A percentile compares a stretch with the other conserved stretches of the same genome.
phyloP scores from a whole-genome alignment of 1,284 basidiomycete species.

The Tremellales sp. region DNA sequence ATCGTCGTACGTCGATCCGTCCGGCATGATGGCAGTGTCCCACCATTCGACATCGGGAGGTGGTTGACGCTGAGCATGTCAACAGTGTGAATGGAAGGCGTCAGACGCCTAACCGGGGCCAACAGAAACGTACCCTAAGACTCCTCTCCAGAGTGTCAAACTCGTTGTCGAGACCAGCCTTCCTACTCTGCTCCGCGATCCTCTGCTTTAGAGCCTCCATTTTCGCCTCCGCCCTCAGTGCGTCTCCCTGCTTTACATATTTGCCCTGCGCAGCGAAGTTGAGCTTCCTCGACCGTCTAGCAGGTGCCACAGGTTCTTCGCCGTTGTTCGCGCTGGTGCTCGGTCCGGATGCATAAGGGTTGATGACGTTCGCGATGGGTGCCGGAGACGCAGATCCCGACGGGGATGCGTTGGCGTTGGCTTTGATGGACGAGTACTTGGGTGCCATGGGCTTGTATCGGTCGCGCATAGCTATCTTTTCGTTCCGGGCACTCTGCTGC shows the following conservation, averaged over 20 bases:
- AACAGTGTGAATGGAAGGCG: background rate
- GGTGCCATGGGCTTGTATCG: conserved; percentile 94
- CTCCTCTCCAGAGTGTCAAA: conserved; percentile 84
- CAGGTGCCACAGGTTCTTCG: conserved; percentile 50
- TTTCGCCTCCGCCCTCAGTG: conserved; percentile 73
- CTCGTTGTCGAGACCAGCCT: conserved; percentile 89
- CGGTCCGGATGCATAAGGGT: conserved; percentile 61
- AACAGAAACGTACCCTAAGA: conserved; percentile 59
- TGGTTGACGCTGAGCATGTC: conserved; percentile 63
- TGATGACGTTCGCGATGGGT: conserved; percentile 51
- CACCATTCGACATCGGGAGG: conserved; percentile 96
- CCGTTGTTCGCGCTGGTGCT: conserved; percentile 39
- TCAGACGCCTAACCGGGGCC: conserved; percentile 5
- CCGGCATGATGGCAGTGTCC: conserved; percentile 83
- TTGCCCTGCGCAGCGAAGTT: conserved; percentile 88
- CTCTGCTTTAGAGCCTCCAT: conserved; percentile 87
- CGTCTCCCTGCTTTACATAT: conserved; percentile 77
- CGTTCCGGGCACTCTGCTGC: conserved; percentile 33
- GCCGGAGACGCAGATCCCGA: conserved; percentile 36
- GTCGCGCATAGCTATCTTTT: conserved; percentile 38
- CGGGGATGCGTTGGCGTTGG: conserved; percentile 41
- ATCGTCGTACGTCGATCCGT: conserved; percentile 68
- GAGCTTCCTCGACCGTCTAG: conserved; percentile 59
- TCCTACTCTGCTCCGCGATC: conserved; percentile 85
- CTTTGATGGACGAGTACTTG: conserved; percentile 90